Conservation (phyloP, 768 basidiomycete genomes). For the Xerocomellus amylosporus region DNA sequence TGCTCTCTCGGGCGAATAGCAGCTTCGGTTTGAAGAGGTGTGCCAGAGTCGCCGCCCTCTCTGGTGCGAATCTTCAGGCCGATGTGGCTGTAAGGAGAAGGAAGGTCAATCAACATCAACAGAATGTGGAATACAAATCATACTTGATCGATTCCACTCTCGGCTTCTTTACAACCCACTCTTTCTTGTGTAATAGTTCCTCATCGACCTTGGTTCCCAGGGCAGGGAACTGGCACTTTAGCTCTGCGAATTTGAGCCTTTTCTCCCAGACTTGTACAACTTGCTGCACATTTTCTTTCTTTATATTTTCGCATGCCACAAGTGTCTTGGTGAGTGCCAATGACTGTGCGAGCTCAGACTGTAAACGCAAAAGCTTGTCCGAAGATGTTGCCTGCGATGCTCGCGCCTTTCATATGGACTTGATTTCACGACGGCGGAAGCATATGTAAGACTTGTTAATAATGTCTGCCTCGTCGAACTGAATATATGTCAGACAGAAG, state of each 20-base stretch:
- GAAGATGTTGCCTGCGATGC: constrained; percentile 86
- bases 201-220: constrained; percentile 67
- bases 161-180: constrained; percentile 56
- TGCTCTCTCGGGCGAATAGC: constrained; percentile 67
- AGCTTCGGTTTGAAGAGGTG: constrained; percentile 44
- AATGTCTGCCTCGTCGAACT: constrained; percentile 92
- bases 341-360: constrained; percentile 68
- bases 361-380: constrained; percentile 82
- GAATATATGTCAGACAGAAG: background rate
- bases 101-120: background rate
- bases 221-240: constrained; percentile 71
- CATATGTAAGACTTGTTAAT: constrained; percentile 94
- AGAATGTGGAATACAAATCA: background rate
- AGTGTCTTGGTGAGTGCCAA: constrained; percentile 71
- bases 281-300: constrained; percentile 61
- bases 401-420: constrained; percentile 90
- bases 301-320: constrained; percentile 68
- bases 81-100: constrained; percentile 37
- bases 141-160: constrained; percentile 35
- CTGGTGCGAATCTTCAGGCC: constrained; percentile 53
- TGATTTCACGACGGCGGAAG: constrained; percentile 93
- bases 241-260: constrained; percentile 67
- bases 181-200: constrained; percentile 71
- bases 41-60: constrained; percentile 40
- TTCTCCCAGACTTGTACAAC: constrained; percentile 74